phyloP scores from a whole-genome alignment of 495 filamentous ascomycete genomes.

The Massariosphaeria phaeospora region DNA sequence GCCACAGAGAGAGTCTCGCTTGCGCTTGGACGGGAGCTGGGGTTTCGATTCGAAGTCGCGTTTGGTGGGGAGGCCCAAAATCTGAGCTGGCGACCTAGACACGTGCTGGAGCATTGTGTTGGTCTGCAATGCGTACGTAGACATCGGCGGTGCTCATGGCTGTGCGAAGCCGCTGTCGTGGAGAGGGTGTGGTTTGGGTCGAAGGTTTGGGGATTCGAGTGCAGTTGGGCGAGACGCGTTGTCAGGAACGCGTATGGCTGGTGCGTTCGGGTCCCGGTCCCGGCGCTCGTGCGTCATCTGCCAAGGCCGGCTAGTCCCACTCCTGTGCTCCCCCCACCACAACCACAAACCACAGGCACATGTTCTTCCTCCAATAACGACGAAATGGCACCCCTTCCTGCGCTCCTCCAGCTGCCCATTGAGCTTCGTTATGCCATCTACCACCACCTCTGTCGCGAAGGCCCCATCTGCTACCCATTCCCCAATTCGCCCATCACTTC shows the following conservation, averaged over 20 bases:
- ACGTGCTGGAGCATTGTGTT: constrained; percentile 21
- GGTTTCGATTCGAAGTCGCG: constrained; percentile 19
- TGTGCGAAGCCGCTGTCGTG: neutral
- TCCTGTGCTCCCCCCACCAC: neutral
- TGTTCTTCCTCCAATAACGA: neutral
- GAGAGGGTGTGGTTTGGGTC: neutral
- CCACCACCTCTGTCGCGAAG: neutral
- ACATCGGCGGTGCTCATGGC: constrained; percentile 21
- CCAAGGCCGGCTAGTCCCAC: no score
- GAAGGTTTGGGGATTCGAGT: no score
- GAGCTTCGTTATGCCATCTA: constrained; percentile 7
- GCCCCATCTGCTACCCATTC: neutral
- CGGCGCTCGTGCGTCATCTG: no score
- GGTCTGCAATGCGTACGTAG: constrained; percentile 16
- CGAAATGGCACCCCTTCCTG: neutral
- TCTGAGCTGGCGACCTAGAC: constrained; percentile 1
- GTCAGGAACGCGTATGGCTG: no score
- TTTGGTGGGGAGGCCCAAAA: constrained; percentile 14
- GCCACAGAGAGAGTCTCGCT: constrained; percentile 23
- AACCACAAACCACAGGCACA: neutral
- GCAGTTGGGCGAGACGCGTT: no score
- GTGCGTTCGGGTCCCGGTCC: no score
- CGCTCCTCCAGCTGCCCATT: neutral
- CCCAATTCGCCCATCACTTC: neutral
- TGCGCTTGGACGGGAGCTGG: constrained; percentile 23